These are phyloP conservation scores for Trichoderma koningiopsis DNA, from an alignment of 2,329 filamentous ascomycete genomes.

Conservation along the genomic window DNA sequence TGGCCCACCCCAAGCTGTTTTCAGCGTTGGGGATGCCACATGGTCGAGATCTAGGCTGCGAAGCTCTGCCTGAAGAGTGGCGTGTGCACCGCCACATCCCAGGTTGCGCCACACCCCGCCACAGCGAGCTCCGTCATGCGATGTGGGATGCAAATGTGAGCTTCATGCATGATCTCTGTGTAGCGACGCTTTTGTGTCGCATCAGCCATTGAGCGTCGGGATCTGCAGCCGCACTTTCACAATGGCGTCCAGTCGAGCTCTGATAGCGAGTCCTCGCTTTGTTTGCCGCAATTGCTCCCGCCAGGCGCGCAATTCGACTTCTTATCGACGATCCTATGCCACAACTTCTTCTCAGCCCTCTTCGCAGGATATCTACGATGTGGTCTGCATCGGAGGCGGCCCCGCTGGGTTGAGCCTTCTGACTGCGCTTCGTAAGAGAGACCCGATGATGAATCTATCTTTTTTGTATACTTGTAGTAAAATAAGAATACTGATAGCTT, in stretches of 20 bases:
- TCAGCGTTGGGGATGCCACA: neutral
- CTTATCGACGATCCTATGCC: slow-evolving; percentile 44
- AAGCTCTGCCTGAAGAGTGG: neutral
- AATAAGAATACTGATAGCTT: neutral
- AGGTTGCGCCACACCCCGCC: slow-evolving; percentile 22
- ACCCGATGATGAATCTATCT: neutral
- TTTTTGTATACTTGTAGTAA: neutral
- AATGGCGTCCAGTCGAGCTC: slow-evolving; percentile 36
- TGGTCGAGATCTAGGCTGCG: neutral
- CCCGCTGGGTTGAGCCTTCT: slow-evolving; percentile 85
- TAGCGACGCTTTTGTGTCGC: neutral
- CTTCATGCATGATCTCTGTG: neutral
- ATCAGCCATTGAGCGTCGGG: slow-evolving; percentile 20
- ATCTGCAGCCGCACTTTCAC: neutral
- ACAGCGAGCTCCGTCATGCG: slow-evolving; percentile 20
- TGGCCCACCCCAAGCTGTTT: neutral
- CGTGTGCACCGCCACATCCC: slow-evolving; percentile 22
- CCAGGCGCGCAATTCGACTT: slow-evolving; percentile 39
- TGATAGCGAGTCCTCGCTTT: slow-evolving; percentile 37
- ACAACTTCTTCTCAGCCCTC: slow-evolving; percentile 44
- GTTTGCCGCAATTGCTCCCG: slow-evolving; percentile 53
- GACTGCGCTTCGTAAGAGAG: slow-evolving; percentile 67
- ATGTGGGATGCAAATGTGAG: slow-evolving; percentile 9
- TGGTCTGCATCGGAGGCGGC: slow-evolving; percentile 87
- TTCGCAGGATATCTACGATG: slow-evolving; percentile 79